Base-by-base conservation (phyloP, 1,284 basidiomycete species). In the Rhodotorula sp. region DNA sequence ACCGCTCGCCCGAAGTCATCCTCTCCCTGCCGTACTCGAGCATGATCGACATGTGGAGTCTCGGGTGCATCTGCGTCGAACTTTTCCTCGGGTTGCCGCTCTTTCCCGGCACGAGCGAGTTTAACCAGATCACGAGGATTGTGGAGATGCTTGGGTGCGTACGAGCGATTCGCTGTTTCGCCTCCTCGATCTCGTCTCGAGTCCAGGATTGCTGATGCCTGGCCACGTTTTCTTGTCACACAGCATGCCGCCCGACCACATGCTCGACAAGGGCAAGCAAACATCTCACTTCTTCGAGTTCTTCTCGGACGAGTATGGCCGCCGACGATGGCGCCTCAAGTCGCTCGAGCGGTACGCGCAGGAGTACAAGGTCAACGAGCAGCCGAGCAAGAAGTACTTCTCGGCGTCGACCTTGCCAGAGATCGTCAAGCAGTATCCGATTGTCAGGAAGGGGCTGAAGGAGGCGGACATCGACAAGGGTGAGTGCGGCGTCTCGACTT, bases 321-420 rank as follows among this genome's bases (percentile, higher is more conserved):
- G 94, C 77, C 94, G 94, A 82, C 88, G 89, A 78, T 95, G 90
- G 81, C 86, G 89, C 63, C 82, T 99, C 77, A 99, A 99, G 83
- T 87, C 87, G 62, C 83, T 98, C 74, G 94, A 98, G 72, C 94
- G 98, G 81, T 99, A 98, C 79, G 91, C 92, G 11, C 86, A 89
- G 58, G 95, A 99, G 81, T 94, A 96, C 81, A 91, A 91, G 72
- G 90, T 90, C 15, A 90, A 94, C 76, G 95, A 99, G 80, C 94
- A 96, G 79, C 94, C 94, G 0, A 94, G 92, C 76, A 98, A 99
- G 81, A 94, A 97, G 81, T 99, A 99, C 81, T 99, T 99, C 85
- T 93, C 94, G 80, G 92, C 94, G 32, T 92, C 88, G 24, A 90
- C 92, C 29, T 82, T 99, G 59, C 92, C 91, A 8, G 95, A 99